Percentiles rank a stretch among this genome's conserved stretches.
Evolutionary conservation across 1,139 yeast species (phyloP).

Genomic region (Ashbya aceris): DNA sequence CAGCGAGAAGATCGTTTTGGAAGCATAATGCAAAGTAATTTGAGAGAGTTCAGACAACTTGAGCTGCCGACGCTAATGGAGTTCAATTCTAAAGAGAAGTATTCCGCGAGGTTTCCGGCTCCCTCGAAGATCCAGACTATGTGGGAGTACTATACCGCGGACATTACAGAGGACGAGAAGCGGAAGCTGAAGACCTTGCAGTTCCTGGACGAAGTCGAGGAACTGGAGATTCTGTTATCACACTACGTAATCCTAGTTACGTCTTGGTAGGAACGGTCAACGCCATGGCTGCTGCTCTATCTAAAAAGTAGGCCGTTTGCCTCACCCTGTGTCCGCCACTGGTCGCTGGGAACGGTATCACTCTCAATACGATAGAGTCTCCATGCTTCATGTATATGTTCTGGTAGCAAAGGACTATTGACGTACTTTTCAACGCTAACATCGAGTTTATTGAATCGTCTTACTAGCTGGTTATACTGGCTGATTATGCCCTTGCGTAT

Average conservation of each 20-base stretch:
- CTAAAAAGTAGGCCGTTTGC: slow-evolving; percentile 62
- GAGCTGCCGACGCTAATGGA: slow-evolving; percentile 51
- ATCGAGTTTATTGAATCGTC: slow-evolving; percentile 23
- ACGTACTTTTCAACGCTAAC: slow-evolving; percentile 35
- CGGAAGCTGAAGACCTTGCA: slow-evolving; percentile 55
- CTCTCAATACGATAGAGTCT: slow-evolving; percentile 58
- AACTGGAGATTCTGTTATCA: slow-evolving; percentile 56
- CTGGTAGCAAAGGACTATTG: slow-evolving; percentile 63
- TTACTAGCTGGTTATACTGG: slow-evolving; percentile 24
- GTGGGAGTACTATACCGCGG: slow-evolving; percentile 48
- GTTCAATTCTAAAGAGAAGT: slow-evolving; percentile 43
- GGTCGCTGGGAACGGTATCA: slow-evolving; percentile 51
- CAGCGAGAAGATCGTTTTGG: slow-evolving; percentile 59
- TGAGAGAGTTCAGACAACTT: slow-evolving; percentile 58
- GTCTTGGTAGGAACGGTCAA: neutral
- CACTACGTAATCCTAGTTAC: slow-evolving; percentile 57
- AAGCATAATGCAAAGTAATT: slow-evolving; percentile 65
- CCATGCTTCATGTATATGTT: slow-evolving; percentile 86
- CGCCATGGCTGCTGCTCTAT: slow-evolving; percentile 21
- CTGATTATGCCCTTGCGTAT: slow-evolving; percentile 19
- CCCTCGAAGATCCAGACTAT: slow-evolving; percentile 42
- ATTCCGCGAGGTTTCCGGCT: slow-evolving; percentile 32
- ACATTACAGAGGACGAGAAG: slow-evolving; percentile 44
- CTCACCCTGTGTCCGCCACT: slow-evolving; percentile 71
- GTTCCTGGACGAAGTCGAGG: slow-evolving; percentile 84